Conservation (phyloP, 495 filamentous ascomycete genomes). For the Aspergillus heteromorphus region DNA sequence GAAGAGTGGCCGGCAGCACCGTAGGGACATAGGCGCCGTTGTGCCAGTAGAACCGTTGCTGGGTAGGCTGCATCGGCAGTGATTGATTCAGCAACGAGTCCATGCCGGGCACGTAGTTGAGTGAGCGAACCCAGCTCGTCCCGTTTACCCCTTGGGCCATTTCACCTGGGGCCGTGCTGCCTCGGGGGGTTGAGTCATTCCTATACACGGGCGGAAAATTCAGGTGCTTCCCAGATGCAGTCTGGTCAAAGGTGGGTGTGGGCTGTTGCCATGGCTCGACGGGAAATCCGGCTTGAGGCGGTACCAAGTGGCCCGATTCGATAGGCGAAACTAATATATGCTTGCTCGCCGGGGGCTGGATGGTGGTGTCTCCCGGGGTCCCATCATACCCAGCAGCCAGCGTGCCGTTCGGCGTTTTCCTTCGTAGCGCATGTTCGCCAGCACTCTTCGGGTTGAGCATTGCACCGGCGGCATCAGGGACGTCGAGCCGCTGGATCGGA, state of each 20-base stretch:
- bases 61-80: conserved; percentile 33
- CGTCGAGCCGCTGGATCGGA: conserved; percentile 36
- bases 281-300: conserved; percentile 24
- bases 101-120: conserved; percentile 39
- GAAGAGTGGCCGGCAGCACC: conserved; percentile 64
- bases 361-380: conserved; percentile 65
- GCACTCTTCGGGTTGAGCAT: conserved; percentile 21
- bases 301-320: conserved; percentile 32
- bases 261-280: conserved; percentile 30
- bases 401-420: conserved; percentile 93
- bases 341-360: conserved; percentile 74
- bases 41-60: conserved; percentile 36
- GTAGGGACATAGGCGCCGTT: conserved; percentile 56
- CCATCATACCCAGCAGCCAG: conserved; percentile 93
- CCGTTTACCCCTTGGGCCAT: conserved; percentile 31
- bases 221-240: conserved; percentile 27
- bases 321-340: conserved; percentile 79
- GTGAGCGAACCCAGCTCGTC: conserved; percentile 41
- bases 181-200: conserved; percentile 23
- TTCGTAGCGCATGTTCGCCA: conserved; percentile 74
- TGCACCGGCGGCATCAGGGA: conserved; percentile 21
- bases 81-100: conserved; percentile 50
- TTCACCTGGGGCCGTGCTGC: conserved; percentile 22
- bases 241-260: conserved; percentile 18
- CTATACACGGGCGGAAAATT: conserved; percentile 43